A percentile compares a stretch with the other conserved stretches of the same genome.
Conservation (phyloP, 2,329 filamentous ascomycete species). For the Cordyceps javanica region DNA sequence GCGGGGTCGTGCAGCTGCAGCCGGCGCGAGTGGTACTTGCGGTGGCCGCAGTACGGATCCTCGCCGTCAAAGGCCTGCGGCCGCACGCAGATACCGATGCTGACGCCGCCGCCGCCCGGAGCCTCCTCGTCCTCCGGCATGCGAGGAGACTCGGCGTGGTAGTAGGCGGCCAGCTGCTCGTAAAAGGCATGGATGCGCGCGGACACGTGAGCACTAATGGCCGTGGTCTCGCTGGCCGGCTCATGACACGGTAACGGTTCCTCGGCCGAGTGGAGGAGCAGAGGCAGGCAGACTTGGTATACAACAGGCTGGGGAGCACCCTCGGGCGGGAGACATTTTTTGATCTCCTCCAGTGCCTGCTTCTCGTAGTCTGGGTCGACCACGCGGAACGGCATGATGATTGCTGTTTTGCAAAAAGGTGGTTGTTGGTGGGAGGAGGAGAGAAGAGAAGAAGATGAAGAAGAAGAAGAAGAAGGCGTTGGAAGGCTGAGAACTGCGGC, state of each 20-base stretch:
- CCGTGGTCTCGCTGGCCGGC: conserved; percentile 14
- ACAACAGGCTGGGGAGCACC: no score
- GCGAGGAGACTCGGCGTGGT: no score
- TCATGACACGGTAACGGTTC: conserved; percentile 15
- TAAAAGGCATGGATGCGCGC: conserved; percentile 15
- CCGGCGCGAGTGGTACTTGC: conserved; percentile 17
- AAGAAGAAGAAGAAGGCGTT: no score
- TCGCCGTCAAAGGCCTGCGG: conserved; percentile 12
- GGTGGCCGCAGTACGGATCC: conserved; percentile 13
- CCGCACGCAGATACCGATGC: conserved; percentile 10
- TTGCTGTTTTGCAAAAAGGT: neutral
- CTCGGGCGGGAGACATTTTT: neutral
- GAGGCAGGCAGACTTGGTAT: no score
- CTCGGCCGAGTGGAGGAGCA: neutral
- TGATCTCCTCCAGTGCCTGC: neutral
- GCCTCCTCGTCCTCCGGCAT: no score
- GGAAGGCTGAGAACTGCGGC: no score
- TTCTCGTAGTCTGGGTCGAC: neutral
- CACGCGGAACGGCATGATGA: neutral
- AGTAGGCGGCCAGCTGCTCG: conserved; percentile 14
- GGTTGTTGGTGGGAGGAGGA: no score
- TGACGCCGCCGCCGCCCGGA: conserved; percentile 5
- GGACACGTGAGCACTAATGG: conserved; percentile 16
- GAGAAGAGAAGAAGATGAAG: no score
- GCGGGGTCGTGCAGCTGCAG: conserved; percentile 16